These are phyloP conservation scores for Solanum rostratum DNA, from an alignment of 257 asterid species.

Conservation along the genomic window DNA sequence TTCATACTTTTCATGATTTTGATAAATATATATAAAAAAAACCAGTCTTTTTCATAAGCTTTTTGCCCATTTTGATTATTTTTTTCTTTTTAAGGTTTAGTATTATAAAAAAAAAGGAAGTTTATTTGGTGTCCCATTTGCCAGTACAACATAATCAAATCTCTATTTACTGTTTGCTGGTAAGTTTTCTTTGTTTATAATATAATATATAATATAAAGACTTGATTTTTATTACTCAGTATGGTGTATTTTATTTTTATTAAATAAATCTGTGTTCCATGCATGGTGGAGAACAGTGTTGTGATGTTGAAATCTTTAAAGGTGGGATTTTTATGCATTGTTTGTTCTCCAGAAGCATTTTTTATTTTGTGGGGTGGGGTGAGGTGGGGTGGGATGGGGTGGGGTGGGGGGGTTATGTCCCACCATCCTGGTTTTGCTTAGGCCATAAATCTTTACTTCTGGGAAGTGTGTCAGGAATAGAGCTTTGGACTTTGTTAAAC, in stretches of 20 bases:
- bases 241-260: not conserved
- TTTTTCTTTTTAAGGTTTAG: not conserved
- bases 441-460: conserved; percentile 22
- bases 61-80: not conserved
- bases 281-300: conserved; percentile 2
- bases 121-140: not conserved
- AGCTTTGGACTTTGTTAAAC: not conserved
- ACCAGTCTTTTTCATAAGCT: not conserved
- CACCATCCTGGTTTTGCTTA: not conserved
- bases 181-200: not conserved
- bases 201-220: not conserved
- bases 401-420: not conserved
- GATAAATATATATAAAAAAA: not conserved
- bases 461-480: conserved; percentile 6
- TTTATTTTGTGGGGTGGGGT: not conserved
- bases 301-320: conserved; percentile 23
- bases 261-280: not conserved
- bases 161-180: conserved; percentile 1
- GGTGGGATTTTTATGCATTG: conserved; percentile 7
- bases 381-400: not conserved
- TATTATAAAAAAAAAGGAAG: not conserved
- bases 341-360: not conserved
- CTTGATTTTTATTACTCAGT: not conserved
- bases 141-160: not conserved
- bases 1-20: not conserved